These are phyloP conservation scores for Macadamia tetraphylla DNA, from an alignment of 164 flowering plant genomes.

Conservation along the genomic window DNA sequence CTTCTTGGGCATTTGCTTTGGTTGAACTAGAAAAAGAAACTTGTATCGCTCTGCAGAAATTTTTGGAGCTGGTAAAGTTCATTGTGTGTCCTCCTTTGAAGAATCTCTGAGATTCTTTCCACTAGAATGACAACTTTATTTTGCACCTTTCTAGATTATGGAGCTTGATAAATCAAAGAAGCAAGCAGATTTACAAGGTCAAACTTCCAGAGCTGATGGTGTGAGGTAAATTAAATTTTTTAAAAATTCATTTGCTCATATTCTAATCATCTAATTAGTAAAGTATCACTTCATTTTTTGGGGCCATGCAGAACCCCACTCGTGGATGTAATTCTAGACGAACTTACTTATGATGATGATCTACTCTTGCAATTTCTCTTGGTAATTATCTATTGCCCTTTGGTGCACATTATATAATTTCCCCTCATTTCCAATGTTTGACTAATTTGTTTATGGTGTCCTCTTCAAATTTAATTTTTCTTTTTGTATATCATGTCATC, in stretches of 20 bases:
- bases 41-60: conserved; percentile 40
- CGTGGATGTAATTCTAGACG: conserved; percentile 71
- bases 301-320: conserved; percentile 55
- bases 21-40: conserved; percentile 43
- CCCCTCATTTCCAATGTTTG: not conserved
- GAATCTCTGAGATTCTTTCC: not conserved
- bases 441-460: not conserved
- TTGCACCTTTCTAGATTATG: conserved; percentile 43
- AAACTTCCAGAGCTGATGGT: conserved; percentile 71
- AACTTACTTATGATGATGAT: conserved; percentile 56
- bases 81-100: not conserved
- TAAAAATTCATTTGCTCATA: not conserved
- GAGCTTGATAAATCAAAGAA: conserved; percentile 70
- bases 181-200: conserved; percentile 51
- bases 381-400: conserved; percentile 33
- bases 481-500: too few species aligned
- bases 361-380: conserved; percentile 53
- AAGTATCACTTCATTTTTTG: conserved; percentile 2
- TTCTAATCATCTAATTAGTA: conserved; percentile 4
- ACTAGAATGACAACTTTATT: not conserved
- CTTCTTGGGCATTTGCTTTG: conserved; percentile 35
- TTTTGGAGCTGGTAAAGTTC: conserved; percentile 49
- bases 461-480: too few species aligned
- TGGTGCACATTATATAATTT: not conserved
- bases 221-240: conserved; percentile 43